These are phyloP conservation scores for Carpinus fangiana DNA, from an alignment of 306 rosid genomes.

Conservation along the genomic window DNA sequence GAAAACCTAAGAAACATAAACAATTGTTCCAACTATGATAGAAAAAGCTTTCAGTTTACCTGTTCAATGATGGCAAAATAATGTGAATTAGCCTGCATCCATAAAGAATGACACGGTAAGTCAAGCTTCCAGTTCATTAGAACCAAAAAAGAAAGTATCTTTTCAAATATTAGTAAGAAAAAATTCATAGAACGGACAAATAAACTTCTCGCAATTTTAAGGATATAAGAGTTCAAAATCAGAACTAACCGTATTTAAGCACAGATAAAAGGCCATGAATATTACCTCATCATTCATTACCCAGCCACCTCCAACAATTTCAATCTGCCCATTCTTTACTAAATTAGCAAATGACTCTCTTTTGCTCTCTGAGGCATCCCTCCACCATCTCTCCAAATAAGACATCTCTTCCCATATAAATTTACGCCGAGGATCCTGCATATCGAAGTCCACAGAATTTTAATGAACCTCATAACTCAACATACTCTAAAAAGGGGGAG, in stretches of 20 bases:
- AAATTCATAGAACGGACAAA: not conserved
- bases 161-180: not conserved
- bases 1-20: conserved; percentile 1
- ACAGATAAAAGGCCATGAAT: conserved; percentile 16
- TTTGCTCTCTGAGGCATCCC: conserved; percentile 67
- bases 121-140: conserved; percentile 27
- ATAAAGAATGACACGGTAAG: conserved; percentile 22
- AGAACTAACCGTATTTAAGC: not conserved
- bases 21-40: conserved; percentile 13
- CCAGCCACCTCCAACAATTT: conserved; percentile 99
- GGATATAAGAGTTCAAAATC: not conserved
- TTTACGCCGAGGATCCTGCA: conserved; percentile 83
- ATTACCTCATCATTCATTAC: conserved; percentile 99
- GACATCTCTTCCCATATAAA: conserved; percentile 99
- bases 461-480: conserved; percentile 17
- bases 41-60: conserved; percentile 55
- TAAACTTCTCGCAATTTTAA: not conserved
- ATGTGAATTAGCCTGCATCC: conserved; percentile 96
- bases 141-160: not conserved
- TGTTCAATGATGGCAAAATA: conserved; percentile 92
- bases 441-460: conserved; percentile 22
- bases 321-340: conserved; percentile 87
- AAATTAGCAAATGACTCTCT: conserved; percentile 62
- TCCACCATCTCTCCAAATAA: conserved; percentile 99
- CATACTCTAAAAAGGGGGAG: not conserved